Evolutionary conservation across 495 filamentous ascomycete species (phyloP).

Genomic region (Aspergillus cavernicola): DNA sequence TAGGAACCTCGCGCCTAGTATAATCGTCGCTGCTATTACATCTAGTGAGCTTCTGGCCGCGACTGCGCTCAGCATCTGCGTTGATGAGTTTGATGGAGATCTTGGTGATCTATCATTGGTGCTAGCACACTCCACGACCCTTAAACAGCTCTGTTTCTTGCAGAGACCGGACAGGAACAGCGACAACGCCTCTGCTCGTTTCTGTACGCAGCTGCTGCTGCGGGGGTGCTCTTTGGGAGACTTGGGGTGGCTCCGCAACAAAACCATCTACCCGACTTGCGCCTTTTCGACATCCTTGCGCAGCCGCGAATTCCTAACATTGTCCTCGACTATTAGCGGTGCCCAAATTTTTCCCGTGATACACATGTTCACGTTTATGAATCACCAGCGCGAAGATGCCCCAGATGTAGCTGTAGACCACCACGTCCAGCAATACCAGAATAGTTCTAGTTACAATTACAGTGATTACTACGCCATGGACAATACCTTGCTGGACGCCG

Average conservation of each 20-base stretch:
- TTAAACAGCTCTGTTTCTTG: conserved; percentile 18
- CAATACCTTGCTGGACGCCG: conserved; percentile 7
- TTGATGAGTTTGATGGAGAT: conserved; percentile 7
- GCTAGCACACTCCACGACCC: conserved; percentile 9
- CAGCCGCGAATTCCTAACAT: conserved; percentile 2
- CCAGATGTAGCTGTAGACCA: conserved; percentile 4
- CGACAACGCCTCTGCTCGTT: conserved; percentile 11
- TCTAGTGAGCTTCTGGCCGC: conserved; percentile 12
- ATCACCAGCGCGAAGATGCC: conserved; percentile 13
- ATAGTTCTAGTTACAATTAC: too few relatives aligned
- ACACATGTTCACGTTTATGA: conserved; percentile 13
- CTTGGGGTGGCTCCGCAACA: conserved; percentile 12
- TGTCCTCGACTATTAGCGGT: background rate
- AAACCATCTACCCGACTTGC: conserved; percentile 16
- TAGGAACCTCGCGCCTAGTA: conserved; percentile 11
- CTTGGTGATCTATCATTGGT: conserved; percentile 8
- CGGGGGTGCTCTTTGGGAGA: background rate
- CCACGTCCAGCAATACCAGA: conserved; percentile 1
- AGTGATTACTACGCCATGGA: conserved; percentile 12
- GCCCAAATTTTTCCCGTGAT: background rate
- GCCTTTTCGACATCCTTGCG: conserved; percentile 13
- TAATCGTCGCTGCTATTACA: conserved; percentile 14
- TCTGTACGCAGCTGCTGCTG: conserved; percentile 2
- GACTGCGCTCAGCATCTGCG: conserved; percentile 18
- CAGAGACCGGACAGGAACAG: conserved; percentile 11